Percentiles rank a stretch among this genome's conserved stretches.
Conservation (phyloP, 2,329 filamentous ascomycete genomes). For the Fusarium sp. region DNA sequence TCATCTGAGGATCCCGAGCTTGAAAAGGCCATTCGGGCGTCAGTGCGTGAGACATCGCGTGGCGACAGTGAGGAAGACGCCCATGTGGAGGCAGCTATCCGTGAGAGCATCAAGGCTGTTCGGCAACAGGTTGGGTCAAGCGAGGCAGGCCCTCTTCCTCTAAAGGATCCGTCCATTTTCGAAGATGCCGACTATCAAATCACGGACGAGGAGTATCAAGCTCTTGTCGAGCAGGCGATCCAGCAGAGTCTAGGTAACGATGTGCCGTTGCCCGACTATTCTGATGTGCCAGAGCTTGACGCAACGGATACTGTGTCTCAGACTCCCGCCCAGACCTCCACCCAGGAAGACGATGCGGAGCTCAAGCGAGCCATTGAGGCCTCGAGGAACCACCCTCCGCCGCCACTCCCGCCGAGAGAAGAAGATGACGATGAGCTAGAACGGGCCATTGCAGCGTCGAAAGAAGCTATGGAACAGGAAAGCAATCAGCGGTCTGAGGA, state of each 20-base stretch:
- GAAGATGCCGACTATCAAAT: slow-evolving; percentile 56
- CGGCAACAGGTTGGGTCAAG: slow-evolving; percentile 44
- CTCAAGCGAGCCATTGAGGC: slow-evolving; percentile 53
- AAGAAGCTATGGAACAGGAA: slow-evolving; percentile 52
- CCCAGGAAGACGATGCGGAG: slow-evolving; percentile 48
- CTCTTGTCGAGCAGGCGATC: slow-evolving; percentile 64
- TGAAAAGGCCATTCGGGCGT: slow-evolving; percentile 75
- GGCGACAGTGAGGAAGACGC: slow-evolving; percentile 76
- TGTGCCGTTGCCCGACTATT: slow-evolving; percentile 26
- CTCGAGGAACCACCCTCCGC: slow-evolving; percentile 46
- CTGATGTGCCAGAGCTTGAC: slow-evolving; percentile 28
- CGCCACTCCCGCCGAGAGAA: slow-evolving; percentile 19
- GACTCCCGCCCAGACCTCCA: neutral
- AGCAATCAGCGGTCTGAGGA: slow-evolving; percentile 66
- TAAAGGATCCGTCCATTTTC: slow-evolving; percentile 47
- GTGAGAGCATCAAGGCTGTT: slow-evolving; percentile 72
- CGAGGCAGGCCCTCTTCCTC: slow-evolving; percentile 34
- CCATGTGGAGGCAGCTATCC: slow-evolving; percentile 76
- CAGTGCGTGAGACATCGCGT: slow-evolving; percentile 74
- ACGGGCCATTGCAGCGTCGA: slow-evolving; percentile 52
- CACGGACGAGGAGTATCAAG: slow-evolving; percentile 67
- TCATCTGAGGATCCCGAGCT: slow-evolving; percentile 65
- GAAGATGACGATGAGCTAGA: slow-evolving; percentile 48
- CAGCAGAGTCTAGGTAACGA: slow-evolving; percentile 56
- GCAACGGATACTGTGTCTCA: neutral